A percentile compares a stretch with the other conserved stretches of the same genome.
Conservation (phyloP, 352 stramenopile species). For the Globisporangium megalacanthum region DNA sequence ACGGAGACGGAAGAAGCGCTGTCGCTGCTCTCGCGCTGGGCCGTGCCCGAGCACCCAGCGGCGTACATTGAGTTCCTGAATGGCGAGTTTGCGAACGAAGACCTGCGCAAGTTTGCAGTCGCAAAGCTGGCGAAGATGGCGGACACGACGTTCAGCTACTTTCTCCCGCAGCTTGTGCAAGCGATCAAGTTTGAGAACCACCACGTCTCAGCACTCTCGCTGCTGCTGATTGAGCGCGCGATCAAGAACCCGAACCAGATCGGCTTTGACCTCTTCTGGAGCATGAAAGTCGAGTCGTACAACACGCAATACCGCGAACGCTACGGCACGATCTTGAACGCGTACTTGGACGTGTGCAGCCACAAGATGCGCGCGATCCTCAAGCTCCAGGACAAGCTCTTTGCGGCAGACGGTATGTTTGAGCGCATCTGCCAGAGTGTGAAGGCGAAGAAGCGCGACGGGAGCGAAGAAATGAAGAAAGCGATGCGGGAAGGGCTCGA, state of each 20-base stretch:
- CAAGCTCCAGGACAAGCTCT: constrained; percentile 87
- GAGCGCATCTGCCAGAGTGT: constrained; percentile 80
- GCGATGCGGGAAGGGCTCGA: constrained; percentile 74
- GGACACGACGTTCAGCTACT: constrained; percentile 86
- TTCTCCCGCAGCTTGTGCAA: constrained; percentile 86
- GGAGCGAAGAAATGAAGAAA: constrained; percentile 76
- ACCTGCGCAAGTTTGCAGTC: constrained; percentile 71
- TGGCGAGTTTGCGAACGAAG: constrained; percentile 69
- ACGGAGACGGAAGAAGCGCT: constrained; percentile 67
- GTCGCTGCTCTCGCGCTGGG: constrained; percentile 63
- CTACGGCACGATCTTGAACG: constrained; percentile 78
- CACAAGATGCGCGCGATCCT: constrained; percentile 90
- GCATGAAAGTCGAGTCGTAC: constrained; percentile 86
- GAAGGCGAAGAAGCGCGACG: constrained; percentile 81
- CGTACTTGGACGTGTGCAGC: constrained; percentile 81
- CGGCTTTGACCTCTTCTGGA: constrained; percentile 88
- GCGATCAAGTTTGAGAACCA: constrained; percentile 89
- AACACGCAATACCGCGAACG: constrained; percentile 74
- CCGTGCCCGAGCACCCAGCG: constrained; percentile 63
- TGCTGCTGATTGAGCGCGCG: constrained; percentile 82
- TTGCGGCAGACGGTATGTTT: constrained; percentile 70
- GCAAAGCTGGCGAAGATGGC: constrained; percentile 74
- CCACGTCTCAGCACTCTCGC: constrained; percentile 63
- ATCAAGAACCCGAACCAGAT: constrained; percentile 88
- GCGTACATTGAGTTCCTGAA: constrained; percentile 83